A percentile compares a stretch with the other conserved stretches of the same genome.
Evolutionary conservation across 768 basidiomycete genomes (phyloP).

Genomic region (Mycena polygramma): DNA sequence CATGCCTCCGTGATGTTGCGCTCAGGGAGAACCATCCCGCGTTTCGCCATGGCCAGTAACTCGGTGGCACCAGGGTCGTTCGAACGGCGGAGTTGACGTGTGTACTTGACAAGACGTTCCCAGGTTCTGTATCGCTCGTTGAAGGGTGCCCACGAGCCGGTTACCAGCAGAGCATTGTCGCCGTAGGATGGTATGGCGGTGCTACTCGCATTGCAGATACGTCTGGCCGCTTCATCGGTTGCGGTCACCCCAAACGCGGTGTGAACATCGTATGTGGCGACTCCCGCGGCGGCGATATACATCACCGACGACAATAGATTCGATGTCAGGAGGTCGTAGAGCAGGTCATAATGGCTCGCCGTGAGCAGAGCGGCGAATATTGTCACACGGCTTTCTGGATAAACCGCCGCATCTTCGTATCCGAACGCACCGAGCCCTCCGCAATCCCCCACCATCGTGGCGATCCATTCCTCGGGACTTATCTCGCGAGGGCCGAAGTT

Average conservation of each 20-base stretch:
- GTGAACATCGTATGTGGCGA: background rate
- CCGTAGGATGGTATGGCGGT: background rate
- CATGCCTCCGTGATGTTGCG: background rate
- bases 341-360: conserved; percentile 12
- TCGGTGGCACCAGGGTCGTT: background rate
- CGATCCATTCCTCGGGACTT: conserved; percentile 4
- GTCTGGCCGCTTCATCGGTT: background rate
- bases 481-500: conserved; percentile 8
- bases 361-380: background rate
- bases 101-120: conserved; percentile 25
- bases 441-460: conserved; percentile 6
- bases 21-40: too few relatives aligned
- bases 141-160: background rate
- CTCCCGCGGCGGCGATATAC: conserved; percentile 9
- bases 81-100: conserved; percentile 1
- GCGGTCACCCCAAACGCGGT: background rate
- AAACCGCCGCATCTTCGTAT: conserved; percentile 6
- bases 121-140: conserved; percentile 19
- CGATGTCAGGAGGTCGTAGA: conserved; percentile 18
- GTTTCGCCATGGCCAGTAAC: background rate
- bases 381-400: conserved; percentile 3
- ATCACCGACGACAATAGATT: conserved; percentile 25
- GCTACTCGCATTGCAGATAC: background rate
- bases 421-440: background rate
- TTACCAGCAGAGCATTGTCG: background rate